phyloP scores from a whole-genome alignment of 2,329 filamentous ascomycete species.

The Alternaria consortialis region DNA sequence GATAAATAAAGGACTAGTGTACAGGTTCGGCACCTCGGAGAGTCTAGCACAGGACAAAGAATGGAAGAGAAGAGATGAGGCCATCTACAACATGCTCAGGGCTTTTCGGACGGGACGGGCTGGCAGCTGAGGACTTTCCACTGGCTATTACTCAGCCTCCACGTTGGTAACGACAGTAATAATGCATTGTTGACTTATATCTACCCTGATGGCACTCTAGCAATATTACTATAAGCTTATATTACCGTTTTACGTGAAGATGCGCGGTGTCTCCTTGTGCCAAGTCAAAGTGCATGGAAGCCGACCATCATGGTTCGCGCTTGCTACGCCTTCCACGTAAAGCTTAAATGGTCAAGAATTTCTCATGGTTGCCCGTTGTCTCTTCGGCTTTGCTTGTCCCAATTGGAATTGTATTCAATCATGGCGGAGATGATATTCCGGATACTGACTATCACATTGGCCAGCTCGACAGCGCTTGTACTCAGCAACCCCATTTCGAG shows the following conservation, averaged over 20 bases:
- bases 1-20: neutral
- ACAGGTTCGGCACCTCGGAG: neutral
- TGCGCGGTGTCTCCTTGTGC: neutral
- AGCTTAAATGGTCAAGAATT: too few species aligned
- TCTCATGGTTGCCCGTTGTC: too few species aligned
- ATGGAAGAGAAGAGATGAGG: conserved; percentile 2
- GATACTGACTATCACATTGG: too few species aligned
- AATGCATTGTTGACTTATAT: neutral
- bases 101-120: neutral
- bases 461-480: too few species aligned
- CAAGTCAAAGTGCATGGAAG: too few species aligned
- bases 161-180: neutral
- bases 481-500: too few species aligned
- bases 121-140: neutral
- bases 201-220: neutral
- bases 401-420: too few species aligned
- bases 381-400: too few species aligned
- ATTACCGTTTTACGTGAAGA: neutral
- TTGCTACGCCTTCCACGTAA: too few species aligned
- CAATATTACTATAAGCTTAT: neutral
- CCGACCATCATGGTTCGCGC: too few species aligned
- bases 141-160: neutral
- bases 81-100: neutral
- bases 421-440: too few species aligned
- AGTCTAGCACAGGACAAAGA: neutral